Percentiles rank a stretch among this genome's conserved stretches.
Evolutionary conservation across 768 basidiomycete genomes (phyloP).

Genomic region (Lactifluus pinguis): DNA sequence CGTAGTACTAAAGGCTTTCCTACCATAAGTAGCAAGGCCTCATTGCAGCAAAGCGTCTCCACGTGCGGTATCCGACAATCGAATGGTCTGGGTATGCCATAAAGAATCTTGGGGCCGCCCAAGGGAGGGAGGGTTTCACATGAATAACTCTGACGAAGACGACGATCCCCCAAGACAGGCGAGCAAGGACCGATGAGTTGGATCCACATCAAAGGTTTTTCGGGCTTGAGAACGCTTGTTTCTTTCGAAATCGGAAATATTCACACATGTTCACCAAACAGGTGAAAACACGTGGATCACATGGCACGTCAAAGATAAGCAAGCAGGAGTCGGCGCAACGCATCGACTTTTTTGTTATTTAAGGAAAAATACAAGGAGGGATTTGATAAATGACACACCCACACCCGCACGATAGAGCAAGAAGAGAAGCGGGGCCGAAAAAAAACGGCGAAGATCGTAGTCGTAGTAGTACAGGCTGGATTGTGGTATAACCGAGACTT

Average conservation of each 20-base stretch:
- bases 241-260: no score
- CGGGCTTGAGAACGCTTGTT: no score
- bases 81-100: no score
- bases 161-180: not conserved
- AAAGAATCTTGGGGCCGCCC: no score
- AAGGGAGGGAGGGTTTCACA: no score
- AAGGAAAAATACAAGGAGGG: constrained; percentile 7
- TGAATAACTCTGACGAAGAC: no score
- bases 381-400: constrained; percentile 6
- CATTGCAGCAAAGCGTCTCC: no score
- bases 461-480: constrained; percentile 41
- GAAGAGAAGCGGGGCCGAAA: not conserved
- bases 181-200: not conserved
- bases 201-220: no score
- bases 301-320: not conserved
- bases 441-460: constrained; percentile 1
- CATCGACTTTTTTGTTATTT: not conserved
- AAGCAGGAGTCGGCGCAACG: not conserved
- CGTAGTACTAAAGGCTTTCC: no score
- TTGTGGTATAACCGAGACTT: constrained; percentile 33
- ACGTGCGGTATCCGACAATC: no score
- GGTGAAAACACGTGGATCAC: not conserved
- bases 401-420: constrained; percentile 18
- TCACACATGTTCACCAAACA: not conserved
- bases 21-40: no score